Evolutionary conservation across 2,329 filamentous ascomycete species (phyloP).

Genomic region (Cladosporium cucumerinum): DNA sequence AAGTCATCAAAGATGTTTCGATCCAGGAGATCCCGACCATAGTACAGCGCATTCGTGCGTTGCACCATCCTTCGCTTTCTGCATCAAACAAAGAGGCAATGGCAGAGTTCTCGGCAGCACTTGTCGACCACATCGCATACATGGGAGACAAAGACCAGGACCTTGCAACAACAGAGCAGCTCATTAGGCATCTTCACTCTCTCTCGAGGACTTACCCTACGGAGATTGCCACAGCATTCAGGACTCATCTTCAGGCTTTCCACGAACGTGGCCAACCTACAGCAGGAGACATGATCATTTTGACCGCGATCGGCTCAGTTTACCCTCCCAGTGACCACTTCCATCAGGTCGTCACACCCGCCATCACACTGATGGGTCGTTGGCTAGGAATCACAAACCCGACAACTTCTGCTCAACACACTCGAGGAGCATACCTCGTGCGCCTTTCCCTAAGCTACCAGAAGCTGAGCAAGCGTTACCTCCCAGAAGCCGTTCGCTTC

Average conservation of each 20-base stretch:
- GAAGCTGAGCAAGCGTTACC: constrained; percentile 74
- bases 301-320: constrained; percentile 78
- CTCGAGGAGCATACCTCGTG: constrained; percentile 72
- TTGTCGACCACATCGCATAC: constrained; percentile 65
- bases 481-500: constrained; percentile 85
- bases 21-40: constrained; percentile 68
- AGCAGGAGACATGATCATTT: constrained; percentile 73
- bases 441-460: constrained; percentile 82
- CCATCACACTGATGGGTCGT: constrained; percentile 76
- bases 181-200: constrained; percentile 89
- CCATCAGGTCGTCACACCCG: constrained; percentile 88
- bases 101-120: constrained; percentile 60
- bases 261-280: constrained; percentile 52
- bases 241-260: constrained; percentile 62
- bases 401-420: constrained; percentile 64
- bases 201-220: constrained; percentile 81
- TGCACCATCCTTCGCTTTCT: constrained; percentile 87
- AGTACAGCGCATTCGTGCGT: constrained; percentile 81
- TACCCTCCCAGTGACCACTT: constrained; percentile 98
- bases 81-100: constrained; percentile 83
- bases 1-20: constrained; percentile 60
- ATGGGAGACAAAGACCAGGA: constrained; percentile 50
- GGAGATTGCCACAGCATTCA: constrained; percentile 73
- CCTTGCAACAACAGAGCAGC: constrained; percentile 69
- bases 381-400: constrained; percentile 72